A percentile compares a stretch with the other conserved stretches of the same genome.
These are phyloP conservation scores for Cryptococcus wingfieldii DNA, from an alignment of 1,284 basidiomycete genomes.

Conservation along the genomic window DNA sequence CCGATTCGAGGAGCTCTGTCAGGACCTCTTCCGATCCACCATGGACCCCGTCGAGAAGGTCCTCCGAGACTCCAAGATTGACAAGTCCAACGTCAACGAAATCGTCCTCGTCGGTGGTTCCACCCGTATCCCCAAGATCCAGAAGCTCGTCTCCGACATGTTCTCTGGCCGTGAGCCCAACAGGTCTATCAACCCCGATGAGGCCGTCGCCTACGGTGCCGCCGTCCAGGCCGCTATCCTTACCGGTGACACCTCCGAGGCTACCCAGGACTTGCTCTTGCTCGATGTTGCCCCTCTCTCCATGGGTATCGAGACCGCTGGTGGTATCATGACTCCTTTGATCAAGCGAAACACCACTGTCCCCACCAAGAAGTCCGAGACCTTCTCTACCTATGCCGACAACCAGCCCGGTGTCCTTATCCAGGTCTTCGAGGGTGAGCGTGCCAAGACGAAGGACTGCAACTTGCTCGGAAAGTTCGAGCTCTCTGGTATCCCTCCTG, in stretches of 20 bases:
- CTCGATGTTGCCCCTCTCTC: slow-evolving; percentile 95
- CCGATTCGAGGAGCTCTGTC: slow-evolving; percentile 97
- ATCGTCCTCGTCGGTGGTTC: slow-evolving; percentile 98
- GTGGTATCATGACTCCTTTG: slow-evolving; percentile 91
- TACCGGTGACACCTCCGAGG: slow-evolving; percentile 91
- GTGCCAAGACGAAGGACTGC: slow-evolving; percentile 95
- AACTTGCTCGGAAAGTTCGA: slow-evolving; percentile 95
- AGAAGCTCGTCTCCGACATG: slow-evolving; percentile 97
- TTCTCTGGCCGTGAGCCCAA: slow-evolving; percentile 97
- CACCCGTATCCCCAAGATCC: slow-evolving; percentile 96
- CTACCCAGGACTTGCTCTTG: slow-evolving; percentile 89
- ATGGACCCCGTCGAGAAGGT: slow-evolving; percentile 99
- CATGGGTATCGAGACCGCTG: slow-evolving; percentile 97
- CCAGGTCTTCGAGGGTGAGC: slow-evolving; percentile 98
- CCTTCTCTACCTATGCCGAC: slow-evolving; percentile 96
- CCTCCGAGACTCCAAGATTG: slow-evolving; percentile 93
- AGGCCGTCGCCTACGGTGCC: slow-evolving; percentile 98
- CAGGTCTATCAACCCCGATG: slow-evolving; percentile 98
- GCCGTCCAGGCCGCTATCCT: slow-evolving; percentile 99
- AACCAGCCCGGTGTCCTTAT: slow-evolving; percentile 97
- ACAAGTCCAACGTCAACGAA: slow-evolving; percentile 93
- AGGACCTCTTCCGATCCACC: slow-evolving; percentile 94
- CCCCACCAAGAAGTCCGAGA: slow-evolving; percentile 92
- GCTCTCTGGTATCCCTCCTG: slow-evolving; percentile 91
- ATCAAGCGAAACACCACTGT: slow-evolving; percentile 96